Evolutionary conservation across 257 asterid species (phyloP), one percentile per base, ranked within the genome.

Genomic region (Nicotiana attenuata): DNA sequence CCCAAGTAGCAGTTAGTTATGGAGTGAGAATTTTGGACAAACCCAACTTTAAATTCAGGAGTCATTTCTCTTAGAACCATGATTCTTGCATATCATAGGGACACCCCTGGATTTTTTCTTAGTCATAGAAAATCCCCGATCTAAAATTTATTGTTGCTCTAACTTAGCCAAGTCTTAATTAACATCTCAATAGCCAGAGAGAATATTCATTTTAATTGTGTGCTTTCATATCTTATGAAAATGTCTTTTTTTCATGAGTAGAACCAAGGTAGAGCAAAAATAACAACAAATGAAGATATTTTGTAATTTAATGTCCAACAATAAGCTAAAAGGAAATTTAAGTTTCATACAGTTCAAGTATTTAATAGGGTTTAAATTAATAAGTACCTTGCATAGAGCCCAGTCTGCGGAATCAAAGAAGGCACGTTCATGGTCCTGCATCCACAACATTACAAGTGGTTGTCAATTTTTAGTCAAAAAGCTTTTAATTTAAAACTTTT

Each of bases 381-480:
- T 17, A 14, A 31, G 10, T 89, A 91, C 98, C 97, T 93, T 94
- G 87, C 92, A 84, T 14, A 94, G 82, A 73, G 91, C 98, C 97
- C 98, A 94, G 41, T 94, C 98, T 0, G 97, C 98, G 1, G 98
- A 94, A 85, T 94, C 97, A 79, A 94, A 94, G 82, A 93, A 94
- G 66, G 98, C 97, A 65, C 97, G 88, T 61, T 89, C 89, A 65
- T 89, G 91, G 76, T 94, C 94, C 98, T 94, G 88, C 50, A 77
- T 71, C 61, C 67, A 65, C 38, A 19, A 26, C 19, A 56, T 3
- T 73, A 47, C 15, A 65, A 65, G 47, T 29, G 73, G 22, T 15
- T 24, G 7, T 65, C 8, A 65, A 29, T 29, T 65, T 19, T 41
- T 20, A 5, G 57, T 2, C 19, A 31, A 65, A 28, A 31, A 65